Percentiles rank a stretch among this genome's conserved stretches.
These are phyloP conservation scores for Cordyceps tenuipes DNA, from an alignment of 2,329 filamentous ascomycete genomes.

Conservation along the genomic window DNA sequence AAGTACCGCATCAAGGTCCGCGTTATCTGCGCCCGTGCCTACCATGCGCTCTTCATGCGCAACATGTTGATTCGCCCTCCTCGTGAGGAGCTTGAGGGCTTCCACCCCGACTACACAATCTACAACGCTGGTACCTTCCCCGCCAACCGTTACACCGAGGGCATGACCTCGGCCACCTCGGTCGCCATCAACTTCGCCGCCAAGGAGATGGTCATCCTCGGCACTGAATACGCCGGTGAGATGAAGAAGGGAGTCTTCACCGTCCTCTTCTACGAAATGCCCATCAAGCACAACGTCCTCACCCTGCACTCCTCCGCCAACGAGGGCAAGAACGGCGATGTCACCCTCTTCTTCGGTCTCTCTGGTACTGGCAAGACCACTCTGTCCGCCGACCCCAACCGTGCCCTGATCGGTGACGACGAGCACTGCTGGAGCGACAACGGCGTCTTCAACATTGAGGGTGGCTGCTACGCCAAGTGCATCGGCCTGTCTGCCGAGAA, in stretches of 20 bases:
- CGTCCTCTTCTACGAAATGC: slow-evolving; percentile 99
- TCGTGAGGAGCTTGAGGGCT: slow-evolving; percentile 86
- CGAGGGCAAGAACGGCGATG: slow-evolving; percentile 87
- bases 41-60: slow-evolving; percentile 99
- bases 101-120: slow-evolving; percentile 99
- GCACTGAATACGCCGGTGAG: slow-evolving; percentile 80
- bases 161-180: slow-evolving; percentile 97
- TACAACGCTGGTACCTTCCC: slow-evolving; percentile 99
- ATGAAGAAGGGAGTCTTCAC: slow-evolving; percentile 99
- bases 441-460: slow-evolving; percentile 99
- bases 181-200: slow-evolving; percentile 98
- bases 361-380: slow-evolving; percentile 99
- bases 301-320: slow-evolving; percentile 98
- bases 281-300: slow-evolving; percentile 97
- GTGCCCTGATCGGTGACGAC: slow-evolving; percentile 92
- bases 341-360: slow-evolving; percentile 98
- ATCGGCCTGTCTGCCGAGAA: slow-evolving; percentile 97
- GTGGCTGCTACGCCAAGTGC: slow-evolving; percentile 98
- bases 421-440: slow-evolving; percentile 99
- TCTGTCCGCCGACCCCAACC: slow-evolving; percentile 92
- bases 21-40: slow-evolving; percentile 96
- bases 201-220: slow-evolving; percentile 99
- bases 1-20: slow-evolving; percentile 96
- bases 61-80: slow-evolving; percentile 99
- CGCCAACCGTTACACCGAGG: slow-evolving; percentile 93